Evolutionary conservation across 1,139 yeast species (phyloP).

Genomic region (Taphrina betulina): DNA sequence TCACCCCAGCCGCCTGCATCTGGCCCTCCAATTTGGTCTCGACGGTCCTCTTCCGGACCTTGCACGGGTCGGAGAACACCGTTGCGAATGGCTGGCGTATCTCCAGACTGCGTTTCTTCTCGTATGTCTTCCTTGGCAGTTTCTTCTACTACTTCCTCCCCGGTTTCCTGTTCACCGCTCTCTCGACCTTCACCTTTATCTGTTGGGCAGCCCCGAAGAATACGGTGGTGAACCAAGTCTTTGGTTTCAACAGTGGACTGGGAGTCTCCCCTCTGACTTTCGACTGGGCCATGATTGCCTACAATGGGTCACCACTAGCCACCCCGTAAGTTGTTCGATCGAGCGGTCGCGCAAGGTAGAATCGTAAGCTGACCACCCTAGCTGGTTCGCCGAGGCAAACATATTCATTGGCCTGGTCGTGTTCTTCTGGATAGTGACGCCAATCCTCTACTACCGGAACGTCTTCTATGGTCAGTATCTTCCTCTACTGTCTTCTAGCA

Average conservation of each 20-base stretch:
- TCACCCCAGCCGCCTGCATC: constrained; percentile 60
- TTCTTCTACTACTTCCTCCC: constrained; percentile 61
- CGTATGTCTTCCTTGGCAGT: constrained; percentile 46
- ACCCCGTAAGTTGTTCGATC: constrained; percentile 45
- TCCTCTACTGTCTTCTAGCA: constrained; percentile 41
- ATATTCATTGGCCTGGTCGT: constrained; percentile 50
- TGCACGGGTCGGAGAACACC: constrained; percentile 39
- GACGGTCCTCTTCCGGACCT: constrained; percentile 13
- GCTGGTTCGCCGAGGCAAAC: constrained; percentile 52
- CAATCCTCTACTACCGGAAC: constrained; percentile 53
- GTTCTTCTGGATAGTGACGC: constrained; percentile 43
- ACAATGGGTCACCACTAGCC: constrained; percentile 54
- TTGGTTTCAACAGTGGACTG: constrained; percentile 55
- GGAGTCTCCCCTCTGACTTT: constrained; percentile 60
- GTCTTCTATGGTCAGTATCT: constrained; percentile 48
- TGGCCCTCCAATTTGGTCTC: constrained; percentile 52
- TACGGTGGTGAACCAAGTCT: constrained; percentile 54
- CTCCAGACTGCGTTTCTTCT: constrained; percentile 53
- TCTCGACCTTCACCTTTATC: constrained; percentile 48
- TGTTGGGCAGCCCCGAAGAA: constrained; percentile 60
- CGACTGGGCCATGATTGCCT: constrained; percentile 54
- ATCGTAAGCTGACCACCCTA: constrained; percentile 4
- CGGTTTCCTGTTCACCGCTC: constrained; percentile 53
- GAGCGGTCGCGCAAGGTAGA: constrained; percentile 54
- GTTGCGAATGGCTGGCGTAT: constrained; percentile 60